Percentiles rank a stretch among this genome's conserved stretches.
phyloP scores from a whole-genome alignment of 306 rosid species.

The Medicago lupulina region DNA sequence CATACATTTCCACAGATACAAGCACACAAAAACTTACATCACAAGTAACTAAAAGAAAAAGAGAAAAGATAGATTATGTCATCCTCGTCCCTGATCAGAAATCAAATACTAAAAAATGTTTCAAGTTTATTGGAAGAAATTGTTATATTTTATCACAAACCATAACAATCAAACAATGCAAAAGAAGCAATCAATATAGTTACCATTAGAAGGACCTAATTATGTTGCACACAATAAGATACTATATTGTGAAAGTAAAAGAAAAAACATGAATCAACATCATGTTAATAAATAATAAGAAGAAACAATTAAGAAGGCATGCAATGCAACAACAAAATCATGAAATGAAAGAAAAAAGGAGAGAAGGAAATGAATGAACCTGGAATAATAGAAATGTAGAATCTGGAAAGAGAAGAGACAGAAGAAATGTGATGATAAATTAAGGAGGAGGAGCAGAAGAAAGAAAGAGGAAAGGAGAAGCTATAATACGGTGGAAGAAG shows the following conservation, averaged over 20 bases:
- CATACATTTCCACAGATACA: too few relatives aligned
- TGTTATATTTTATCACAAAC: not conserved
- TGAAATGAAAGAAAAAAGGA: not conserved
- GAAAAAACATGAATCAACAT: too few relatives aligned
- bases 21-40: too few relatives aligned
- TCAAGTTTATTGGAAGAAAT: not conserved
- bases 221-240: not conserved
- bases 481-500: conserved; percentile 1
- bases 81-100: not conserved
- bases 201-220: not conserved
- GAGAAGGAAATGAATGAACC: conserved; percentile 8
- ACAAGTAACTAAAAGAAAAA: too few relatives aligned
- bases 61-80: not conserved
- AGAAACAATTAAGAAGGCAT: conserved; percentile 9
- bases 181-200: not conserved
- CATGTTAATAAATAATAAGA: not conserved
- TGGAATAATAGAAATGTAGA: conserved; percentile 13
- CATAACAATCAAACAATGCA: not conserved
- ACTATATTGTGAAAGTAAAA: too few relatives aligned
- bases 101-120: not conserved
- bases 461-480: conserved; percentile 2
- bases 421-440: not conserved
- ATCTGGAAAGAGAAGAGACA: not conserved
- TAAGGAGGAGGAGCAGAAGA: conserved; percentile 1
- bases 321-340: not conserved